phyloP scores from a whole-genome alignment of 2,329 filamentous ascomycete species.

The Exophiala oligosperma region DNA sequence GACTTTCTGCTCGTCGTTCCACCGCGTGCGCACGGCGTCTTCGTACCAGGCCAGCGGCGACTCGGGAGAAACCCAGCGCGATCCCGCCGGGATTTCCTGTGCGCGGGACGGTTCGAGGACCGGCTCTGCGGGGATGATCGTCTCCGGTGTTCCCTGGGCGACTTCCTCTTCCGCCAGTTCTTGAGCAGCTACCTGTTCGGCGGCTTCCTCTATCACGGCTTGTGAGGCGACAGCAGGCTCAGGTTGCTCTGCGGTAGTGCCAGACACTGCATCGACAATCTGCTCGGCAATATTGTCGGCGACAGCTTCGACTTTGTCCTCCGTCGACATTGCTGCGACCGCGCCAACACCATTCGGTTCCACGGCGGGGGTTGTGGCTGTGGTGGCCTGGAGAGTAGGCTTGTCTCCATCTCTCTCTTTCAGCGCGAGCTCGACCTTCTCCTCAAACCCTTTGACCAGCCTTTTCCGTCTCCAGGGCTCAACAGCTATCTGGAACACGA shows the following conservation, averaged over 20 bases:
- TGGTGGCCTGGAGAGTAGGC: neutral
- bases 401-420: constrained; percentile 57
- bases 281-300: constrained; percentile 24
- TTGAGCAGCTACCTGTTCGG: constrained; percentile 10
- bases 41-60: constrained; percentile 48
- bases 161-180: constrained; percentile 16
- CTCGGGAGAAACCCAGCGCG: constrained; percentile 25
- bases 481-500: constrained; percentile 82
- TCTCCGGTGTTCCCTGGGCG: neutral
- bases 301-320: constrained; percentile 20
- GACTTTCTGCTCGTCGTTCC: constrained; percentile 62
- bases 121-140: constrained; percentile 1
- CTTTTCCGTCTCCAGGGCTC: constrained; percentile 87
- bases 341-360: constrained; percentile 15
- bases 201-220: constrained; percentile 16
- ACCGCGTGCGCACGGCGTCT: constrained; percentile 57
- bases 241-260: constrained; percentile 4
- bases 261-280: constrained; percentile 21
- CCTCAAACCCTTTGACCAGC: constrained; percentile 79
- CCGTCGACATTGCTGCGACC: constrained; percentile 7
- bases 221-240: neutral
- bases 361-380: constrained; percentile 1
- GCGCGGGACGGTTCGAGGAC: constrained; percentile 17
- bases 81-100: constrained; percentile 18
- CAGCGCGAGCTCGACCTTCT: constrained; percentile 68